These are phyloP conservation scores for Penicillium bovifimosum DNA, from an alignment of 495 filamentous ascomycete genomes.

Conservation along the genomic window DNA sequence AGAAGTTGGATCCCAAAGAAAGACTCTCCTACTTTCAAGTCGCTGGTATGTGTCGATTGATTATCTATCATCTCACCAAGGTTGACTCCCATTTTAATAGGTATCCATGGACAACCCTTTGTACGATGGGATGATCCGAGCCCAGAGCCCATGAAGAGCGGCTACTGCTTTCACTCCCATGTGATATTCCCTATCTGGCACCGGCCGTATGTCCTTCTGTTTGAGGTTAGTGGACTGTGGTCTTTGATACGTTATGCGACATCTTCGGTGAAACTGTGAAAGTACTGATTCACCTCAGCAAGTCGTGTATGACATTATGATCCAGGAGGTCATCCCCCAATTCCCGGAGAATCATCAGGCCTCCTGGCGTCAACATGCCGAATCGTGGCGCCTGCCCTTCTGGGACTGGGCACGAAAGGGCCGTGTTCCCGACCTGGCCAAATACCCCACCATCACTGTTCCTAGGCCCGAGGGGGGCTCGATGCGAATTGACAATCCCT, in stretches of 20 bases:
- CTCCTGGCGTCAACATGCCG: conserved; percentile 38
- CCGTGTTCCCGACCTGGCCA: conserved; percentile 28
- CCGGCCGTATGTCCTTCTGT: conserved; percentile 42
- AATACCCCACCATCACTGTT: conserved; percentile 29
- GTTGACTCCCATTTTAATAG: not conserved
- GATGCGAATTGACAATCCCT: conserved; percentile 25
- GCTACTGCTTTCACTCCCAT: conserved; percentile 27
- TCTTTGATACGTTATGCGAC: too few species aligned
- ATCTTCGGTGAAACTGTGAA: not conserved
- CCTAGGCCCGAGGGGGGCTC: conserved; percentile 8
- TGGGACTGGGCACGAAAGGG: conserved; percentile 52
- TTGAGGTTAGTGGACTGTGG: conserved; percentile 27
- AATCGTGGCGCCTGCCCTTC: conserved; percentile 47
- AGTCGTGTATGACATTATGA: conserved; percentile 24
- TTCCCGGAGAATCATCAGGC: conserved; percentile 17
- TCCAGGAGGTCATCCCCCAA: conserved; percentile 19
- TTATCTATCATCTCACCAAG: not conserved
- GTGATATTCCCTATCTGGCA: conserved; percentile 44
- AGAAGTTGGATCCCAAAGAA: conserved; percentile 17
- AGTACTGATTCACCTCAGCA: conserved; percentile 8
- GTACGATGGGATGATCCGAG: conserved; percentile 33
- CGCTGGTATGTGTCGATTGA: conserved; percentile 11
- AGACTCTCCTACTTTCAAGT: conserved; percentile 27
- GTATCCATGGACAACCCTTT: conserved; percentile 41
- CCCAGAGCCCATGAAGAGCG: conserved; percentile 18